A percentile compares a stretch with the other conserved stretches of the same genome.
These are phyloP conservation scores for Curvularia eragrostidis DNA, from an alignment of 2,329 filamentous ascomycete species.

Conservation along the genomic window DNA sequence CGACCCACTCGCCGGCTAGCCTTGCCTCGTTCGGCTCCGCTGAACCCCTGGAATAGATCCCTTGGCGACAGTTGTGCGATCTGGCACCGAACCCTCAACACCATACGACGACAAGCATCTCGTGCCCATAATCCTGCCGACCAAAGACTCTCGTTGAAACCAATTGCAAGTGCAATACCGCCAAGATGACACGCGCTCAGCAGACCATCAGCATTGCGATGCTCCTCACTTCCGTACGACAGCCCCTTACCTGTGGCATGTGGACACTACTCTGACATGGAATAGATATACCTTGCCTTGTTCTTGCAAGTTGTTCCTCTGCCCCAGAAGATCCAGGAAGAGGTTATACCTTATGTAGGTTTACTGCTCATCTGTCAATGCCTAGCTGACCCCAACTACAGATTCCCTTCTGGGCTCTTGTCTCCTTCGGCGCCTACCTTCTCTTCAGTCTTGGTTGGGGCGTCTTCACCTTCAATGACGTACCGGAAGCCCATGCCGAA, in stretches of 20 bases:
- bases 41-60: constrained; percentile 30
- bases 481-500: constrained; percentile 87
- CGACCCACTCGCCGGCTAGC: constrained; percentile 20
- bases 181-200: constrained; percentile 88
- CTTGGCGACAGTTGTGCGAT: constrained; percentile 37
- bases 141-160: constrained; percentile 31
- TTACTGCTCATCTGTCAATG: constrained; percentile 24
- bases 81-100: constrained; percentile 32
- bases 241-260: constrained; percentile 13
- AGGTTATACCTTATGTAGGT: constrained; percentile 88
- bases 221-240: constrained; percentile 82
- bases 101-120: constrained; percentile 24
- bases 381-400: constrained; percentile 48
- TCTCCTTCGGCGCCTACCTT: constrained; percentile 89
- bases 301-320: constrained; percentile 85
- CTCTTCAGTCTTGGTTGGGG: constrained; percentile 91
- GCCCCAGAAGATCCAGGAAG: constrained; percentile 75
- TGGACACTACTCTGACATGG: constrained; percentile 28
- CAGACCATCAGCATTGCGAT: constrained; percentile 90
- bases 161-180: constrained; percentile 8
- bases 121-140: constrained; percentile 19
- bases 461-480: constrained; percentile 95
- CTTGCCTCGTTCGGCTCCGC: constrained; percentile 25
- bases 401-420: constrained; percentile 92
- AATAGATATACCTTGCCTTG: constrained; percentile 84